phyloP scores from a whole-genome alignment of 495 filamentous ascomycete genomes.

The Amphirosellinia nigrospora region DNA sequence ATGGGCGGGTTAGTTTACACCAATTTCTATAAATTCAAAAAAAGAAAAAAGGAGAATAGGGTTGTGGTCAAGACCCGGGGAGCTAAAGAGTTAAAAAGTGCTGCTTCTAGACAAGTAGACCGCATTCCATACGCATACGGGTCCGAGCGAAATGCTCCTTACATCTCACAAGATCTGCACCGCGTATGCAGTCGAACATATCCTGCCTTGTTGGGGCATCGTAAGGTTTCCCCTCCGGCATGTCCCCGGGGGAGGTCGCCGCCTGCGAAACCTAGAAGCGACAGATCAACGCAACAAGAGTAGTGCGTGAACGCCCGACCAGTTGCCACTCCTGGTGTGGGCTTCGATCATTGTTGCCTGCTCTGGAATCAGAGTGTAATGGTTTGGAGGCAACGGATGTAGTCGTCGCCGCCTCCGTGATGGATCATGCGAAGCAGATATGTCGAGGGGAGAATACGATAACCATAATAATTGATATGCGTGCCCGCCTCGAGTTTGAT shows the following conservation, averaged over 20 bases:
- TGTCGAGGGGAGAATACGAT: background rate
- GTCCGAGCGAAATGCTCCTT: background rate
- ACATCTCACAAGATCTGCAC: constrained; percentile 4
- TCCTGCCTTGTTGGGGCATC: background rate
- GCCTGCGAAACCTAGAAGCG: constrained; percentile 18
- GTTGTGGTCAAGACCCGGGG: too few relatives aligned
- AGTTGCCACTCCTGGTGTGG: background rate
- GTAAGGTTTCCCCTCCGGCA: constrained; percentile 15
- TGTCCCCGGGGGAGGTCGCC: constrained; percentile 12
- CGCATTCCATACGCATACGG: background rate
- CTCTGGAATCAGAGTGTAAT: background rate
- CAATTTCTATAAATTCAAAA: background rate
- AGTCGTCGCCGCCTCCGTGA: constrained; percentile 2
- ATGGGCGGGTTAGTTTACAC: background rate
- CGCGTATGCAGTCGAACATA: background rate
- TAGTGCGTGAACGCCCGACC: background rate
- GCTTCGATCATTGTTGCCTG: background rate
- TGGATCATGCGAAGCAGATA: background rate
- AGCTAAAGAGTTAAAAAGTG: background rate
- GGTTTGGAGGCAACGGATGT: background rate
- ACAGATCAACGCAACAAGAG: background rate
- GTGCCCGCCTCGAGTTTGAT: background rate
- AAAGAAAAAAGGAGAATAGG: background rate
- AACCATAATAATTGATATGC: background rate
- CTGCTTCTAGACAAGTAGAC: background rate